A percentile compares a stretch with the other conserved stretches of the same genome.
Conservation (phyloP, 169 alveolate genomes). For the Ichthyophthirius multifiliis region DNA sequence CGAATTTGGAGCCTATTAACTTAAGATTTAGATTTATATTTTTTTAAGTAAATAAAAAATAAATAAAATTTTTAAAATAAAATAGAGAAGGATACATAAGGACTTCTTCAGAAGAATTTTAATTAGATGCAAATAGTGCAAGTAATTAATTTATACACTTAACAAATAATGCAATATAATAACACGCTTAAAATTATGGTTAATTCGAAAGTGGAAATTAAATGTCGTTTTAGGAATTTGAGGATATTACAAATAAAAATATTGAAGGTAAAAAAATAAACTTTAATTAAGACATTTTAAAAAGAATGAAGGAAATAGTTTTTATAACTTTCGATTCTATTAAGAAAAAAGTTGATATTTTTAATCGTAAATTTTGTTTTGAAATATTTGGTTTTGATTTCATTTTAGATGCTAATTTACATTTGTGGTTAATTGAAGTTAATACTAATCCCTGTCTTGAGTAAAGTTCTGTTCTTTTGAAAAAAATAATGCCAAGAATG, state of each 20-base stretch:
- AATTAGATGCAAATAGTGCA: slow-evolving; percentile 24
- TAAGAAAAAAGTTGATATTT: slow-evolving; percentile 33
- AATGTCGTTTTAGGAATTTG: slow-evolving; percentile 51
- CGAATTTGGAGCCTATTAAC: slow-evolving; percentile 67
- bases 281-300: slow-evolving; percentile 32
- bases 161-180: slow-evolving; percentile 69
- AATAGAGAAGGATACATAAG: slow-evolving; percentile 62
- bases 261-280: neutral
- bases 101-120: slow-evolving; percentile 51
- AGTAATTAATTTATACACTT: slow-evolving; percentile 59
- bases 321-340: slow-evolving; percentile 49
- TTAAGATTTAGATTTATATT: slow-evolving; percentile 23
- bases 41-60: slow-evolving; percentile 24
- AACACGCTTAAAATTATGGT: slow-evolving; percentile 51
- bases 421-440: slow-evolving; percentile 67
- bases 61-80: neutral
- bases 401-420: slow-evolving; percentile 59
- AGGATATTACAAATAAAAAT: neutral
- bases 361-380: slow-evolving; percentile 42
- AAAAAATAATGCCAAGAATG: slow-evolving; percentile 62
- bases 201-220: slow-evolving; percentile 69
- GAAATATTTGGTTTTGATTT: slow-evolving; percentile 80
- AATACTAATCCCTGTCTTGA: slow-evolving; percentile 83
- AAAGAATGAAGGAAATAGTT: slow-evolving; percentile 53
- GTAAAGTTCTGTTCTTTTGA: slow-evolving; percentile 49